Evolutionary conservation across 352 stramenopile species (phyloP).

Genomic region (Pythium biforme): DNA sequence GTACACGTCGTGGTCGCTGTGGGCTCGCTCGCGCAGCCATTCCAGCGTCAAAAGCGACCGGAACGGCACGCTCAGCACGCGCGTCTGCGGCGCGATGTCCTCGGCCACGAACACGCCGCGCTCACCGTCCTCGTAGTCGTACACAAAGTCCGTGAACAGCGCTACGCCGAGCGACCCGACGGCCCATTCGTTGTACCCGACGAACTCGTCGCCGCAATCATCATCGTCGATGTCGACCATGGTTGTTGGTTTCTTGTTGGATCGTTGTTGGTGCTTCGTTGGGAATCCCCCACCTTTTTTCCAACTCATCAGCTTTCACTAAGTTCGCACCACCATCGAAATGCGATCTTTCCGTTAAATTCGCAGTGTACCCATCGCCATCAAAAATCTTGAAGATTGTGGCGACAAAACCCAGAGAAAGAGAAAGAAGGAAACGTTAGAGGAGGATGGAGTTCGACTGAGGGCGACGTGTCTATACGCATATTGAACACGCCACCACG

Average conservation of each 20-base stretch:
- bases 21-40: conserved; percentile 28
- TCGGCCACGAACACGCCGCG: conserved; percentile 81
- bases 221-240: conserved; percentile 6
- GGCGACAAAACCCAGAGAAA: background rate
- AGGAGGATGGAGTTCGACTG: background rate
- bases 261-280: too few species aligned
- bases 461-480: background rate
- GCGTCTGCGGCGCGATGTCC: conserved; percentile 69
- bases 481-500: background rate
- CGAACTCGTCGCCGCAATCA: conserved; percentile 24
- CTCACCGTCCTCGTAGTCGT: conserved; percentile 60
- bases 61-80: conserved; percentile 66
- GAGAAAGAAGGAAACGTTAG: too few species aligned
- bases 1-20: conserved; percentile 34
- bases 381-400: background rate
- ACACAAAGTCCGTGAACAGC: conserved; percentile 80
- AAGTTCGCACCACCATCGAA: background rate
- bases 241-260: background rate
- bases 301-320: background rate
- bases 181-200: conserved; percentile 81
- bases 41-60: conserved; percentile 54
- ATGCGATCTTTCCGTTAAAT: conserved; percentile 5
- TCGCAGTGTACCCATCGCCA: conserved; percentile 1
- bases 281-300: too few species aligned
- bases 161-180: conserved; percentile 44